These are phyloP conservation scores for Auricularia heimuer DNA, from an alignment of 768 basidiomycete genomes.

Conservation along the genomic window DNA sequence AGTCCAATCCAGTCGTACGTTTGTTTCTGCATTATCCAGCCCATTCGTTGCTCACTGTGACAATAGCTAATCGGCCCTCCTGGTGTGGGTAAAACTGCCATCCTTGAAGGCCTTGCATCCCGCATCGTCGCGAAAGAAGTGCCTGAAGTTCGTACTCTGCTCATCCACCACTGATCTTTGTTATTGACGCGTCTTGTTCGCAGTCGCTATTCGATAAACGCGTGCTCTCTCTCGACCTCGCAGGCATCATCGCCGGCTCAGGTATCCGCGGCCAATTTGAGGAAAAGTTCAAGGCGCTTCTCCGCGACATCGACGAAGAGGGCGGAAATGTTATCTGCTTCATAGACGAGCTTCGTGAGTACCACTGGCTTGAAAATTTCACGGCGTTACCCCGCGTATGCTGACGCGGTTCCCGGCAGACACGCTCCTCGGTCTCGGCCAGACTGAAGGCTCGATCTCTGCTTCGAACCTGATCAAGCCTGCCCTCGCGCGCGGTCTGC, in stretches of 20 bases:
- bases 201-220: constrained; percentile 80
- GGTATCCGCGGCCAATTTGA: constrained; percentile 90
- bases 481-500: constrained; percentile 75
- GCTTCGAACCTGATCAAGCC: constrained; percentile 93
- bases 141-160: constrained; percentile 55
- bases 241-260: constrained; percentile 79
- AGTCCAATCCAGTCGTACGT: constrained; percentile 82
- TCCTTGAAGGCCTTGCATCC: constrained; percentile 80
- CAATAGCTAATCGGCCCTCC: constrained; percentile 69
- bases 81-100: constrained; percentile 89
- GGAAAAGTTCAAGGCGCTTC: constrained; percentile 82
- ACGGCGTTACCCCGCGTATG: background rate
- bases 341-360: constrained; percentile 89
- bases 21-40: background rate
- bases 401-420: constrained; percentile 29
- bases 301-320: constrained; percentile 86
- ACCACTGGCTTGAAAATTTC: background rate
- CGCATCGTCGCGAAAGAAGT: constrained; percentile 84
- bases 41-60: background rate
- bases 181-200: background rate
- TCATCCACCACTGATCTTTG: background rate
- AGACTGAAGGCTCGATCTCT: constrained; percentile 85
- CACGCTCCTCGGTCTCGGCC: constrained; percentile 78
- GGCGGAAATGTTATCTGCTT: constrained; percentile 80
- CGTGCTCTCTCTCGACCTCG: constrained; percentile 79